Base-by-base conservation (phyloP, 1,284 basidiomycete species). In the Ustilago curta region DNA sequence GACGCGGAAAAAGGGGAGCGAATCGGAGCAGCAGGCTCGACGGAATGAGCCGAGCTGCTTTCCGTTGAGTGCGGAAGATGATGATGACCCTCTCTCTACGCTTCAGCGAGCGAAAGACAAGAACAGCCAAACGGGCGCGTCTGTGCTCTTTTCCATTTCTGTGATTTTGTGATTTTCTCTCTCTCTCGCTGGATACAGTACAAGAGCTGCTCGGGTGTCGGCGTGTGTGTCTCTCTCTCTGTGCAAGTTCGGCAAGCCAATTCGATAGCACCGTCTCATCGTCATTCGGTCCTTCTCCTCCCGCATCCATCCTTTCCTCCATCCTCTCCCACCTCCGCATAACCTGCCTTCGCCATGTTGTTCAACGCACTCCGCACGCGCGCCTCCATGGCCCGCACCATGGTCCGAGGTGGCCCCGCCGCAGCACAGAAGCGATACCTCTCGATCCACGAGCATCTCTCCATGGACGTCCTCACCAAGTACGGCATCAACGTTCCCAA, bases 371-470 rank as follows among this genome's bases (percentile, higher is more conserved):
- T 81, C 42, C 79, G 78, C 29, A 73, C 76, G 48, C 72, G 75
- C 58, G 76, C 76, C 58, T 57, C 76, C 23, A 60, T 75, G 61
- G 78, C 79, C 40, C 58, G 67, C 35, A 66, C 77, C 60, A 60
- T 78, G 52, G 69, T 79, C 53, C 74, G 77, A 4, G 59, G 66
- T 42, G 70, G 67, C 27, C 55, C 65, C 21, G 68, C 65, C 27
- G 70, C 69, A 25, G 69, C 69, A 8, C 94, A 96, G 89, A 93
- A 89, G 88, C 93, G 96, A 81, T 93, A 92, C 87, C 90, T 99
- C 82, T 97, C 94, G 50, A 96, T 99, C 84, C 96, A 99, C 88
- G 96, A 99, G 88, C 94, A 98, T 88, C 94, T 98, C 86, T 97
- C 95, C 58, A 93, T 98, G 86, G 91, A 92, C 81, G 89, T 99